Conservation (phyloP, 2,329 filamentous ascomycete genomes). For the Cucurbitaria berberidis region DNA sequence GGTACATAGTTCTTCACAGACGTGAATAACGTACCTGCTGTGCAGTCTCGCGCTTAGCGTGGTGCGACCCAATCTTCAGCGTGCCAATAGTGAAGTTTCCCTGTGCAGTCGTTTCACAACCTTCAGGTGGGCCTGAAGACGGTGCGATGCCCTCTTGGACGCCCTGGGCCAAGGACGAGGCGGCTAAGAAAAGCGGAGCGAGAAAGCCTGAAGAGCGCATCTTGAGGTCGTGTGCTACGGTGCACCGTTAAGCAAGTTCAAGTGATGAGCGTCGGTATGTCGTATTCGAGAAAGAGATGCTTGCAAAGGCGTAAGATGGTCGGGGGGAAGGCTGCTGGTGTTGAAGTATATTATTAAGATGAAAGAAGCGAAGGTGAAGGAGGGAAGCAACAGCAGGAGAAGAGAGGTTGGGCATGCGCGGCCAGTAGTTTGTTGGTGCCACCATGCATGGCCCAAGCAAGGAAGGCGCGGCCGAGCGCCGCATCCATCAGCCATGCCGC, state of each 20-base stretch:
- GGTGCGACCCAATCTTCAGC: slow-evolving; percentile 44
- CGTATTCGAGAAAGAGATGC: neutral
- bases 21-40: slow-evolving; percentile 27
- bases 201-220: slow-evolving; percentile 40
- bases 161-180: slow-evolving; percentile 32
- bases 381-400: slow-evolving; percentile 8
- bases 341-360: neutral
- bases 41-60: slow-evolving; percentile 36
- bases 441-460: slow-evolving; percentile 20
- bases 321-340: neutral
- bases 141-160: slow-evolving; percentile 56
- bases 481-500: neutral
- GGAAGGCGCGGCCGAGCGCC: slow-evolving; percentile 8
- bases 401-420: slow-evolving; percentile 24
- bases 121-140: slow-evolving; percentile 55
- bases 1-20: too few relatives aligned
- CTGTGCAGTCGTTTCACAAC: slow-evolving; percentile 59
- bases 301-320: neutral
- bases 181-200: slow-evolving; percentile 37
- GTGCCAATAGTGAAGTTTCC: slow-evolving; percentile 67
- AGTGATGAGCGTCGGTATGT: neutral
- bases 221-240: slow-evolving; percentile 14
- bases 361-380: neutral
- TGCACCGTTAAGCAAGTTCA: slow-evolving; percentile 3
- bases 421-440: slow-evolving; percentile 19